phyloP scores from a whole-genome alignment of 164 flowering plant genomes.

The Stephania cephalantha region DNA sequence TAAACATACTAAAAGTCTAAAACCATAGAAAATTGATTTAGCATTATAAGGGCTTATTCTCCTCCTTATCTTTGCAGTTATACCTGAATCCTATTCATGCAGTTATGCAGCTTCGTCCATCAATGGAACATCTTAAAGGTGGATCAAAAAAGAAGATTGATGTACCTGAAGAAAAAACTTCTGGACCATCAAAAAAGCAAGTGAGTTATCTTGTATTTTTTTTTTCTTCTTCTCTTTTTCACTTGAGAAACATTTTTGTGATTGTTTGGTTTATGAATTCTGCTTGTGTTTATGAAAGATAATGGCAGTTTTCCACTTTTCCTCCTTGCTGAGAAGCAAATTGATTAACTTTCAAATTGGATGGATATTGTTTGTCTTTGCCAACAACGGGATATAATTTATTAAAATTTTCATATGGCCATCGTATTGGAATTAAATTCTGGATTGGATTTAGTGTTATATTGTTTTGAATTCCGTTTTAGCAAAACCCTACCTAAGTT shows the following conservation, averaged over 20 bases:
- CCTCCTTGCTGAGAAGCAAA: neutral
- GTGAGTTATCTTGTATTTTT: conserved; percentile 14
- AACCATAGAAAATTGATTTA: neutral
- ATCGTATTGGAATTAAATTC: neutral
- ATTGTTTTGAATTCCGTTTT: neutral
- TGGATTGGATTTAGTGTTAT: neutral
- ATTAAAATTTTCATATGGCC: neutral
- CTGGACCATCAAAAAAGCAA: conserved; percentile 40
- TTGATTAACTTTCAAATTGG: neutral
- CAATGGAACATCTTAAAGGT: conserved; percentile 40
- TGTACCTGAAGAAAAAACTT: conserved; percentile 25
- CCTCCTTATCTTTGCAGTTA: conserved; percentile 56
- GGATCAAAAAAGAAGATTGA: conserved; percentile 34
- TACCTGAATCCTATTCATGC: conserved; percentile 79
- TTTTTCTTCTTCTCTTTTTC: no score
- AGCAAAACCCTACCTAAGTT: neutral
- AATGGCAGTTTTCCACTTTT: neutral
- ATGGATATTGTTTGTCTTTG: neutral
- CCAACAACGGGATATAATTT: neutral
- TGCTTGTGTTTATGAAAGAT: neutral
- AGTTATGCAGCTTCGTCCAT: conserved; percentile 87
- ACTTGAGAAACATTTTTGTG: neutral
- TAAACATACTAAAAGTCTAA: neutral
- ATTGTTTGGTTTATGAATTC: neutral
- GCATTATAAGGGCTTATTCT: conserved; percentile 15